phyloP scores from a whole-genome alignment of 2,329 filamentous ascomycete genomes.

The Ilyonectria destructans region DNA sequence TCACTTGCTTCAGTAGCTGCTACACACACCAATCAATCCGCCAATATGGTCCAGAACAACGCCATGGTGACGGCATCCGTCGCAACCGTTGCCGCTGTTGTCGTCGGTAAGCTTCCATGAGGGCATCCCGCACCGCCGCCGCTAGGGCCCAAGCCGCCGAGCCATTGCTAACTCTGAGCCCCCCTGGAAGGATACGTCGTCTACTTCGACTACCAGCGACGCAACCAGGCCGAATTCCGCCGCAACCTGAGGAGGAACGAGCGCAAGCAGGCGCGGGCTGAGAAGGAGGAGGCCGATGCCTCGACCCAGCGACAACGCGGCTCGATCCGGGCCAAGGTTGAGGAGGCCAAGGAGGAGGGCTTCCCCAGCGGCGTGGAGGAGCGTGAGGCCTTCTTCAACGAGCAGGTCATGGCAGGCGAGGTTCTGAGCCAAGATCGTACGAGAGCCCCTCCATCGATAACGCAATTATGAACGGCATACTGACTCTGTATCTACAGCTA shows the following conservation, averaged over 20 bases:
- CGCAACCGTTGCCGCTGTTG: constrained; percentile 72
- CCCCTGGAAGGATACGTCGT: constrained; percentile 71
- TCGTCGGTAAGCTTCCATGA: constrained; percentile 67
- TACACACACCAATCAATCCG: constrained; percentile 38
- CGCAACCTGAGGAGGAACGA: constrained; percentile 82
- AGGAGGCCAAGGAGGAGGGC: constrained; percentile 89
- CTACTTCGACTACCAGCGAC: constrained; percentile 80
- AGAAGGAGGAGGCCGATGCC: constrained; percentile 81
- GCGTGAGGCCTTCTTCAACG: constrained; percentile 97
- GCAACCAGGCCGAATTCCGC: constrained; percentile 76
- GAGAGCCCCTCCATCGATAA: constrained; percentile 49
- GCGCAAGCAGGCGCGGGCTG: constrained; percentile 79
- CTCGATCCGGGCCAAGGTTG: constrained; percentile 82
- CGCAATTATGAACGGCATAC: constrained; percentile 19
- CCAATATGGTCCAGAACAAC: constrained; percentile 65
- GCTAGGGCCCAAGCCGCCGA: not conserved
- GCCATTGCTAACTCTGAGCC: constrained; percentile 38
- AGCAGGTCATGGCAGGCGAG: constrained; percentile 93
- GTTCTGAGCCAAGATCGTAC: constrained; percentile 85
- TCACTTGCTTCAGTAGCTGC: constrained; percentile 32
- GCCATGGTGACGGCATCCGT: constrained; percentile 75
- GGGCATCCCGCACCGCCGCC: constrained; percentile 13
- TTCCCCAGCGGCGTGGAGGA: constrained; percentile 94
- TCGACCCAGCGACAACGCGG: constrained; percentile 78
- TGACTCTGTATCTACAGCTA: constrained; percentile 62